These are phyloP conservation scores for Yamadazyma takamatsuzukensis DNA, from an alignment of 805 yeast species.

Conservation along the genomic window DNA sequence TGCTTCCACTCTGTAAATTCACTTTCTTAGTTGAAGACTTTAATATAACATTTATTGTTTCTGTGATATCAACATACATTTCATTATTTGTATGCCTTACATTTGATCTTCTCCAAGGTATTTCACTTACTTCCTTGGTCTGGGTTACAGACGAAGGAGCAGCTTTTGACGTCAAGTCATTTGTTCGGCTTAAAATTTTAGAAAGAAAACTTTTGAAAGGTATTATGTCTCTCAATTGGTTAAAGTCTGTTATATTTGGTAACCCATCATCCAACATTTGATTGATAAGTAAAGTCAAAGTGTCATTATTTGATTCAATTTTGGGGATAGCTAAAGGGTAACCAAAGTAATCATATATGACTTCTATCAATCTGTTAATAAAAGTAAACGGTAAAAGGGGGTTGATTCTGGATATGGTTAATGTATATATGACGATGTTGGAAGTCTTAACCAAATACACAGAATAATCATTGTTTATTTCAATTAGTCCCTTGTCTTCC, in stretches of 20 bases:
- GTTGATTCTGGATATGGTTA: slow-evolving; percentile 29
- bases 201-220: slow-evolving; percentile 60
- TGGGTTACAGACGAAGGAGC: slow-evolving; percentile 9
- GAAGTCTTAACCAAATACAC: slow-evolving; percentile 20
- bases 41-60: slow-evolving; percentile 55
- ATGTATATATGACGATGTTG: slow-evolving; percentile 24
- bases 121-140: slow-evolving; percentile 24
- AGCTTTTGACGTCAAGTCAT: slow-evolving; percentile 28
- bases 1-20: slow-evolving; percentile 14
- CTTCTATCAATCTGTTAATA: slow-evolving; percentile 45
- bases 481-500: slow-evolving; percentile 18
- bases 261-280: slow-evolving; percentile 77
- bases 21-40: slow-evolving; percentile 22
- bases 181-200: slow-evolving; percentile 44
- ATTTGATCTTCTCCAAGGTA: slow-evolving; percentile 77
- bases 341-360: slow-evolving; percentile 57
- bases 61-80: slow-evolving; percentile 78
- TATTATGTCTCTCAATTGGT: slow-evolving; percentile 63
- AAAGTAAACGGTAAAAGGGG: slow-evolving; percentile 57
- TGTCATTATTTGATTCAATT: slow-evolving; percentile 67
- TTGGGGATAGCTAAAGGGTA: slow-evolving; percentile 52
- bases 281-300: slow-evolving; percentile 64
- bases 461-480: slow-evolving; percentile 27
- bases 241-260: slow-evolving; percentile 70
- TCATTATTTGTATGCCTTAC: slow-evolving; percentile 80